Evolutionary conservation across 352 stramenopile genomes (phyloP).

Genomic region (Phytophthora sansomeana): DNA sequence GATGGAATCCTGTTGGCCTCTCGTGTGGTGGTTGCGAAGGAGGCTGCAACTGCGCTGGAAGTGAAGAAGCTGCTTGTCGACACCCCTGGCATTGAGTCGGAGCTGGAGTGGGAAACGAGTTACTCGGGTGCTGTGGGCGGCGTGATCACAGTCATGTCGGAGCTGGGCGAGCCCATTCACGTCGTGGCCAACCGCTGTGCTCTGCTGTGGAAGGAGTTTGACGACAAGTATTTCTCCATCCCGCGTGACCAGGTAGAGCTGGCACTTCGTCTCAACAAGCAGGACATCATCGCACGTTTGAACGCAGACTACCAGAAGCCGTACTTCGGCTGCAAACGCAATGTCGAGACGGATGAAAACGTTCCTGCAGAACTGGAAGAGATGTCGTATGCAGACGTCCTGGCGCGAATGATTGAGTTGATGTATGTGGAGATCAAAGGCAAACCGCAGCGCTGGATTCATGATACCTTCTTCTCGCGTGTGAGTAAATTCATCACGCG

Average conservation of each 20-base stretch:
- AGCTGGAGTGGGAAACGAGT: slow-evolving; percentile 81
- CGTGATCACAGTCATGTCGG: slow-evolving; percentile 83
- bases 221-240: slow-evolving; percentile 88
- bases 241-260: slow-evolving; percentile 74
- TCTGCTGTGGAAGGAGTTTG: slow-evolving; percentile 85
- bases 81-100: slow-evolving; percentile 73
- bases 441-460: slow-evolving; percentile 75
- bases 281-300: slow-evolving; percentile 75
- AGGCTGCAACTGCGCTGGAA: slow-evolving; percentile 80
- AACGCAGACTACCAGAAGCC: slow-evolving; percentile 92
- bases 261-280: slow-evolving; percentile 75
- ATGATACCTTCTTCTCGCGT: slow-evolving; percentile 69
- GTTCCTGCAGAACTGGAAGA: slow-evolving; percentile 72
- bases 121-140: slow-evolving; percentile 76
- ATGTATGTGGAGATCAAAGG: slow-evolving; percentile 73
- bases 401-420: slow-evolving; percentile 81
- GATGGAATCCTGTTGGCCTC: slow-evolving; percentile 86
- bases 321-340: slow-evolving; percentile 81
- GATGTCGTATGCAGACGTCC: slow-evolving; percentile 88
- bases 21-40: slow-evolving; percentile 89
- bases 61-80: slow-evolving; percentile 89
- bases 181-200: slow-evolving; percentile 83
- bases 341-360: slow-evolving; percentile 43
- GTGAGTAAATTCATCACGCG: slow-evolving; percentile 77
- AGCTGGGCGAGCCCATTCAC: slow-evolving; percentile 89